These are phyloP conservation scores for Tillandsia fasciculata DNA, from an alignment of 176 grass and related monocot species.

Conservation along the genomic window DNA sequence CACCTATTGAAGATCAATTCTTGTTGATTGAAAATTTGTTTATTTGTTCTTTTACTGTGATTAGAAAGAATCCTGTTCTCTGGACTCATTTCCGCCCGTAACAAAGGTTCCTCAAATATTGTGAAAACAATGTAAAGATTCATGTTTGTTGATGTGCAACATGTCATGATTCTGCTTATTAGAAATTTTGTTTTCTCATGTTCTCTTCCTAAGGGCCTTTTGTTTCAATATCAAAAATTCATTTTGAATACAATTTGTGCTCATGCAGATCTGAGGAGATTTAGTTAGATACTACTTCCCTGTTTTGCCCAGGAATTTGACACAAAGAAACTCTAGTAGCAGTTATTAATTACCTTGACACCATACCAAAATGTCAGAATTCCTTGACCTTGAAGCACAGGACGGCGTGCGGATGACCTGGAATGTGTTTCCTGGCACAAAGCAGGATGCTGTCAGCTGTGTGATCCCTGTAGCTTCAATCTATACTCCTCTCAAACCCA, in stretches of 20 bases:
- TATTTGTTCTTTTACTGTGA: neutral
- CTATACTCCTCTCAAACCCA: conserved; percentile 79
- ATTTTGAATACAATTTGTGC: neutral
- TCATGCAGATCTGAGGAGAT: neutral
- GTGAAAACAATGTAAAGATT: too few relatives aligned
- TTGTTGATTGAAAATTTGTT: neutral
- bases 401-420: conserved; percentile 94
- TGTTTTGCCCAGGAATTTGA: neutral
- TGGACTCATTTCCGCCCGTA: too few relatives aligned
- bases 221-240: neutral
- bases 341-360: neutral
- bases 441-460: conserved; percentile 56
- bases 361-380: conserved; percentile 62
- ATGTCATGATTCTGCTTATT: too few relatives aligned
- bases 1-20: neutral
- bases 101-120: too few relatives aligned
- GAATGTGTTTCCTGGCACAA: conserved; percentile 82
- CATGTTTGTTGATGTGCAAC: too few relatives aligned
- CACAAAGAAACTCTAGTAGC: neutral
- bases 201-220: neutral
- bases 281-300: neutral
- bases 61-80: too few relatives aligned
- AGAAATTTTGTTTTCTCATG: neutral
- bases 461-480: conserved; percentile 65
- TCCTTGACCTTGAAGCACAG: conserved; percentile 68